Evolutionary conservation across 2,329 filamentous ascomycete species (phyloP).

Genomic region (Dactylellina leptospora): DNA sequence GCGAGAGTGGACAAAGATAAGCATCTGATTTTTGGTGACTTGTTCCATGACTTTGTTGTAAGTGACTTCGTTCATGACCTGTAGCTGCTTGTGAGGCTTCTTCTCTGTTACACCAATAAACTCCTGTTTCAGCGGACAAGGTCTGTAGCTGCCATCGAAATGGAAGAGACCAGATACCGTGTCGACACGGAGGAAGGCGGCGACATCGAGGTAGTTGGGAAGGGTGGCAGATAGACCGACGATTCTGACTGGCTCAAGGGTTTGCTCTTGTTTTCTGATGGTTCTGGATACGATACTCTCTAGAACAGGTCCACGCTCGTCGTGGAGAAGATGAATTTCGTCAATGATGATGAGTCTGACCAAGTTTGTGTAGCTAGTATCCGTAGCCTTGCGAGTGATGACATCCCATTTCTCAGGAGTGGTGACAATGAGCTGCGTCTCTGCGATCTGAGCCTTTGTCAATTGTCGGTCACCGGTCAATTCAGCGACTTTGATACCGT

Average conservation of each 20-base stretch:
- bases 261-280: slow-evolving; percentile 91
- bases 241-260: slow-evolving; percentile 88
- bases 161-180: slow-evolving; percentile 87
- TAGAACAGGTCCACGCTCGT: slow-evolving; percentile 93
- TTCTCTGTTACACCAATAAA: slow-evolving; percentile 97
- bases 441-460: slow-evolving; percentile 97
- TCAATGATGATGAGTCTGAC: slow-evolving; percentile 96
- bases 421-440: slow-evolving; percentile 97
- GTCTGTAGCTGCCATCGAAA: slow-evolving; percentile 92
- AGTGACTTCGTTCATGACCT: slow-evolving; percentile 99
- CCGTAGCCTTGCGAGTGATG: slow-evolving; percentile 96
- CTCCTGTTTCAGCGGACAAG: slow-evolving; percentile 93
- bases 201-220: slow-evolving; percentile 95
- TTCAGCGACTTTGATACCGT: slow-evolving; percentile 92
- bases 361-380: slow-evolving; percentile 96
- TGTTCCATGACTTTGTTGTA: slow-evolving; percentile 98
- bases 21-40: slow-evolving; percentile 92
- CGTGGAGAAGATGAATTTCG: slow-evolving; percentile 96
- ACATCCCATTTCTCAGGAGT: slow-evolving; percentile 99
- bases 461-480: slow-evolving; percentile 96
- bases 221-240: slow-evolving; percentile 93
- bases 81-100: slow-evolving; percentile 97
- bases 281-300: slow-evolving; percentile 97
- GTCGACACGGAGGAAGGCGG: slow-evolving; percentile 91
- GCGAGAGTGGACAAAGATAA: slow-evolving; percentile 97